Base-by-base conservation (phyloP, 2,329 filamentous ascomycete genomes). In the Pseudogymnoascus sp. region DNA sequence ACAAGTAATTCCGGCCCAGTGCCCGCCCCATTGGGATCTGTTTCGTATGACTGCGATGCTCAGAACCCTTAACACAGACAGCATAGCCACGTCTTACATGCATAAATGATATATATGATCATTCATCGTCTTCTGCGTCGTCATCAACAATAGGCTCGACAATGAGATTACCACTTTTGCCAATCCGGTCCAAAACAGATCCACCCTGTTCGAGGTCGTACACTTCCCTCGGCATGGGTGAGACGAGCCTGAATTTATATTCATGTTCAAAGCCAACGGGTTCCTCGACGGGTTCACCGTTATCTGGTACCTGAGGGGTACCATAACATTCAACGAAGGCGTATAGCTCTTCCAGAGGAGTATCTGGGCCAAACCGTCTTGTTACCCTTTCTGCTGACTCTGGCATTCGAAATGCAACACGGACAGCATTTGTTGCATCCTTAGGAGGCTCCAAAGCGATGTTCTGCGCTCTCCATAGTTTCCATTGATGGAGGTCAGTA, bases 291-390 rank as follows among this genome's bases (percentile, higher is more conserved):
- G 67, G 66, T 31, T 68, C 70, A 59, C 66, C 67, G 33, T 64
- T 70, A 12, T 61, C 64, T 12, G 65, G 61, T 16, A 68, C 66
- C 10, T 62, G 64, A 4, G 65, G 64, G 5, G 65, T 60, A 7
- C 52, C 67, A 72, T 92, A 88, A 76, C 93, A 97, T 72, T 99
- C 94, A 2, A 97, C 92, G 76, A 96, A 97, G 0, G 93, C 94
- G 74, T 97, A 97, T 5, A 99, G 77, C 70, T 97, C 92, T 72
- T 97, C 93, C 38, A 97, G 78, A 2, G 83, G 80, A 0, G 89
- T 84, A n/a, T 84, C 79, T 1, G 81, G 78, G 0, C 79, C 74
- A 72, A 99, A 97, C 59, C 83, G 84, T 43, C 93, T 83, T 62
- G 96, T 83, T 2, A 96, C 83, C 43, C 92, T 82, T 59, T 91